Base-by-base conservation (phyloP, 164 flowering plant species). In the Liriodendron chinense region DNA sequence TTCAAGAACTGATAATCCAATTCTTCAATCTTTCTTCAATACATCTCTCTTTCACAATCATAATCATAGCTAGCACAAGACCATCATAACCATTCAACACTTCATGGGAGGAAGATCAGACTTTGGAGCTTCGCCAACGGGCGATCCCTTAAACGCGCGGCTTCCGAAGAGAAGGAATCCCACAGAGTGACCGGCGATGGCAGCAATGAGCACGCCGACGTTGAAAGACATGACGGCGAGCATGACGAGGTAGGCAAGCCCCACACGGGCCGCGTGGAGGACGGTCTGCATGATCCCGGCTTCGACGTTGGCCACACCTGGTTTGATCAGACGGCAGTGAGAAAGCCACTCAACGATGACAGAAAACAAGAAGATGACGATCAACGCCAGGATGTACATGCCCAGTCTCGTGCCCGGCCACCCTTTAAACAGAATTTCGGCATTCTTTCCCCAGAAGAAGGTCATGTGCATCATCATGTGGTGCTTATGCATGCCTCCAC, bases 371-470 rank as follows among this genome's bases (percentile, higher is more conserved):
- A 86, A 84, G 20, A 85, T 83, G 49, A 85, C 25, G 47, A 83
- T 18, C 72, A 89, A 75, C 9, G 87, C 77, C 24, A 83, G 49
- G 9, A 80, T 77, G 70, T 89, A 89, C 87, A 84, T 85, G 70
- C 81, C 86, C 7, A 81, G 23, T 61, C 80, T 71, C 0, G 74
- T 56, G 0, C 86, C 89, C 7, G 90, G 89, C 89, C 91, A 88
- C 0, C 84, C 84, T 0, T 80, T 28, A 82, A 89, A 89, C 57
- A 86, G 77, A 47, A 89, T 50, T 49, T 80, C 75, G n/a, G 86
- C 70, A 18, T 82, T 71, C 47, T 76, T 80, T 21, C 90, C 86
- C 90, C 92, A 87, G 71, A 79, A 87, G 78, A 87, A 85, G 25
- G 89, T 69, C 85, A 81, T 78, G 78, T 84, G 89, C 85, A 86